Conservation (phyloP, 2,329 filamentous ascomycete genomes). For the Clonostachys solani region DNA sequence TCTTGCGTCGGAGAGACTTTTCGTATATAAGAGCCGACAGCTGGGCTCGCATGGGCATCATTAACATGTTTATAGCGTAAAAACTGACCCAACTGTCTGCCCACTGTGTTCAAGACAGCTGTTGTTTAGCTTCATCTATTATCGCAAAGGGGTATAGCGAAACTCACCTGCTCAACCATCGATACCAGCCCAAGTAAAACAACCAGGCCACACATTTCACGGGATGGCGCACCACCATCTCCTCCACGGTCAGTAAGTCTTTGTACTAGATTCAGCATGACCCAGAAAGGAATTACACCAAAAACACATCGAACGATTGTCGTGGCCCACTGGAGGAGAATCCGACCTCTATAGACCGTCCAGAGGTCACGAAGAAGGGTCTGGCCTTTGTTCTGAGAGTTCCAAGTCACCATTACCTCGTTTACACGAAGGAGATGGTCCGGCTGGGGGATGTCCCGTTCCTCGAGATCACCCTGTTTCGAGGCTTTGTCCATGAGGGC, state of each 20-base stretch:
- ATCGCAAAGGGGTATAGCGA: neutral
- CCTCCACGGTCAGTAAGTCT: slow-evolving; percentile 52
- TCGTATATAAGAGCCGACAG: slow-evolving; percentile 70
- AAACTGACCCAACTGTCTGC: slow-evolving; percentile 64
- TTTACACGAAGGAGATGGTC: slow-evolving; percentile 48
- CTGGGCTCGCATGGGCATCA: slow-evolving; percentile 64
- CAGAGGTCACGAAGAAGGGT: slow-evolving; percentile 59
- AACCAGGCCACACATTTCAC: slow-evolving; percentile 65
- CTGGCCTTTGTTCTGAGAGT: slow-evolving; percentile 34
- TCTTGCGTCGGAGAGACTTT: slow-evolving; percentile 74
- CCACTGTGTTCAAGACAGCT: slow-evolving; percentile 29
- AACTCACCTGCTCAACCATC: slow-evolving; percentile 40
- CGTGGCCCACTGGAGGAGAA: slow-evolving; percentile 56
- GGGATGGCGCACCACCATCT: slow-evolving; percentile 35
- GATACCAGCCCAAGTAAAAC: slow-evolving; percentile 57
- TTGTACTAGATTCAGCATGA: slow-evolving; percentile 61
- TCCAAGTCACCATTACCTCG: slow-evolving; percentile 47
- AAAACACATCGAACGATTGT: slow-evolving; percentile 50
- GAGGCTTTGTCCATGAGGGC: slow-evolving; percentile 49
- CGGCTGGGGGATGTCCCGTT: slow-evolving; percentile 58
- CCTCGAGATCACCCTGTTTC: slow-evolving; percentile 55
- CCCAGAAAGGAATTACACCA: slow-evolving; percentile 68
- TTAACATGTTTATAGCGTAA: slow-evolving; percentile 58
- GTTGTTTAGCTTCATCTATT: neutral
- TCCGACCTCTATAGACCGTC: slow-evolving; percentile 47